Percentiles rank a stretch among this genome's conserved stretches.
These are phyloP conservation scores for Garcileccinum viscosum DNA, from an alignment of 1,284 basidiomycete species.

Conservation along the genomic window DNA sequence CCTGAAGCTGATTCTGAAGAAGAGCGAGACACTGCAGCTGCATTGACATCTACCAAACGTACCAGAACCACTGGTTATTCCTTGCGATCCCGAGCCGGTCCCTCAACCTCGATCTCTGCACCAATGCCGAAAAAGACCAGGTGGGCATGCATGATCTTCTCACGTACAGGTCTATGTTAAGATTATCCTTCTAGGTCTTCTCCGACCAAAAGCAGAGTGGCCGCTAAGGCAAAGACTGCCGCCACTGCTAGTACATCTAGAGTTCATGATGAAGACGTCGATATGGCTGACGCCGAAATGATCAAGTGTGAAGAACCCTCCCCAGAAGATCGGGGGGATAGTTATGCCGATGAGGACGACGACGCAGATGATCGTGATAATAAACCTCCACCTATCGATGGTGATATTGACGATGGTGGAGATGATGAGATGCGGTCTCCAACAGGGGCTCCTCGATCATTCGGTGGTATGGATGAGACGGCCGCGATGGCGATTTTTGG, in stretches of 20 bases:
- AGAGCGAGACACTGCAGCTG: constrained; percentile 49
- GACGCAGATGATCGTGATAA: constrained; percentile 56
- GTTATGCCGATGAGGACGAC: constrained; percentile 49
- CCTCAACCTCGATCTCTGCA: constrained; percentile 46
- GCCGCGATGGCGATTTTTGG: constrained; percentile 84
- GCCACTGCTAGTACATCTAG: constrained; percentile 65
- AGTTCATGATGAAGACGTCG: constrained; percentile 71
- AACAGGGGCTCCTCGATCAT: constrained; percentile 46
- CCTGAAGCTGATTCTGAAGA: constrained; percentile 73
- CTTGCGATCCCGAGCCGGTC: constrained; percentile 63
- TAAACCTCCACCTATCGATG: constrained; percentile 44
- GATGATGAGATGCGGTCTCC: constrained; percentile 44
- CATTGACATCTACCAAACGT: constrained; percentile 59
- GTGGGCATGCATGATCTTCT: constrained; percentile 44
- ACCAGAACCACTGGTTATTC: constrained; percentile 63
- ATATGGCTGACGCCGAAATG: constrained; percentile 72
- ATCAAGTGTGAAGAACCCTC: constrained; percentile 65
- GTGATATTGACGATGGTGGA: constrained; percentile 48
- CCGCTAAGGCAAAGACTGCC: constrained; percentile 64
- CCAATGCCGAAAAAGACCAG: constrained; percentile 79
- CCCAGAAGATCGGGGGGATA: constrained; percentile 51
- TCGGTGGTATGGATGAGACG: constrained; percentile 73
- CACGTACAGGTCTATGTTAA: constrained; percentile 21
- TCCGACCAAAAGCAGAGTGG: constrained; percentile 66
- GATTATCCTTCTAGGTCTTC: constrained; percentile 45